Base-by-base conservation (phyloP, 2,329 filamentous ascomycete genomes). In the Alternaria conjuncta region DNA sequence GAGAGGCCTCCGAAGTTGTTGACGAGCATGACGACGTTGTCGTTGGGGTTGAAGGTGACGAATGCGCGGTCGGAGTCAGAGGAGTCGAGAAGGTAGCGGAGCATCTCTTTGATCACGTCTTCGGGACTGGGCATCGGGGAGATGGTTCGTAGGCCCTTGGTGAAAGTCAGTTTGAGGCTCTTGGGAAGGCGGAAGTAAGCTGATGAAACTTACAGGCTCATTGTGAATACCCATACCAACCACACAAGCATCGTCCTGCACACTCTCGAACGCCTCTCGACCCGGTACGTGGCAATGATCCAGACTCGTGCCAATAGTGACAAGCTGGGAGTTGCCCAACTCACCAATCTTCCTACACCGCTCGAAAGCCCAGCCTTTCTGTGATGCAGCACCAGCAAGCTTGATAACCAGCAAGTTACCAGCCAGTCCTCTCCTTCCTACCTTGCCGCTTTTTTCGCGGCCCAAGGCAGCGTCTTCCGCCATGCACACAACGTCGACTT, bases 231-330 rank as follows among this genome's bases (percentile, higher is more conserved):
- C 84, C 78, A 85, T 84, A 7, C 81, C 82, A 18, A 83, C 64
- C 12, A 82, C 81, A 63, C 71, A 76, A 6, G 79, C 68, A 63
- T 79, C 69, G 12, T 78, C 74, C 2, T 81, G 76, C 5, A 86
- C 80, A 0, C 82, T 78, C 66, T 86, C 82, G 60, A 87, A 85
- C 7, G 84, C 83, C 32, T 83, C 81, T 61, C 84, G 70, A 11
- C 84, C 84, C 4, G 84, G 84, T 3, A 86, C 84, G 66, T 86
- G 84, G 68, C 84, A 86, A 69, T 86, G 84, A 68, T 86, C 84
- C 15, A 86, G 67, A 54, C 82, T 83, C 12, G 84, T 82, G 2
- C 84, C 85, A 56, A 86, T 84, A 4, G 84, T 85, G 6, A 85
- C 84, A 21, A 85, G 73, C 45, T 84, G 79, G 18, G 71, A 77